Percentiles rank a stretch among this genome's conserved stretches.
Evolutionary conservation across 208 protist species (phyloP).

Genomic region (Leishmania tropica): DNA sequence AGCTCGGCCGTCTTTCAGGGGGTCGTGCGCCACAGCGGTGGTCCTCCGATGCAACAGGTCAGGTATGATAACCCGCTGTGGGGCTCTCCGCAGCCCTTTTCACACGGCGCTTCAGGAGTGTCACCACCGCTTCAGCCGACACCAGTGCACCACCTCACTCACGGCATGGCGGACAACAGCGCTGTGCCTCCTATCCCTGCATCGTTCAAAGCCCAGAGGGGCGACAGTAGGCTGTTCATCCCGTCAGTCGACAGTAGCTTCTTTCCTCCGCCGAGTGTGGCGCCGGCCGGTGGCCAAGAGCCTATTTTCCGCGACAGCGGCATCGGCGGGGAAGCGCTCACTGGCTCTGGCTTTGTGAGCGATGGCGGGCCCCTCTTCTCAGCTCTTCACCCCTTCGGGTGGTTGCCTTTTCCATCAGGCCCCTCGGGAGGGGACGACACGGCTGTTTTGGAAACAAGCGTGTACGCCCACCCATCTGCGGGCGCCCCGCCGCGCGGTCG

Average conservation of each 20-base stretch:
- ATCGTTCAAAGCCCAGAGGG: not conserved
- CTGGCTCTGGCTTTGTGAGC: not conserved
- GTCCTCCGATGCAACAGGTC: too few relatives aligned
- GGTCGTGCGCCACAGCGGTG: not conserved
- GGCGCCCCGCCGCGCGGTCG: not conserved
- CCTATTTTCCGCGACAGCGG: not conserved
- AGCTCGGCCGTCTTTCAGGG: not conserved
- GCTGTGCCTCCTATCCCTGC: not conserved
- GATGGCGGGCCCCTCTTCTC: slow-evolving; percentile 4
- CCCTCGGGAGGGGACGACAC: not conserved
- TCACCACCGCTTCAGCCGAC: not conserved
- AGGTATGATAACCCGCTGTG: not conserved
- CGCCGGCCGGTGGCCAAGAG: not conserved
- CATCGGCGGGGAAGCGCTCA: not conserved
- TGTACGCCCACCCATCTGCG: not conserved
- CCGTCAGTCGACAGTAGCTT: not conserved
- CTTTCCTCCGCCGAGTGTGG: not conserved
- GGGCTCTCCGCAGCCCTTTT: not conserved
- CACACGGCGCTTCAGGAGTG: not conserved
- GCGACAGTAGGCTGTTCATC: not conserved
- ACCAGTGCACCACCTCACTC: too few relatives aligned
- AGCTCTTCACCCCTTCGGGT: slow-evolving; percentile 16
- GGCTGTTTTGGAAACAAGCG: not conserved
- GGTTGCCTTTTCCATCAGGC: slow-evolving; percentile 11
- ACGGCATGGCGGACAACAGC: not conserved